Conservation (phyloP, 2,329 filamentous ascomycete species). For the Chrysoporthe cubensis region DNA sequence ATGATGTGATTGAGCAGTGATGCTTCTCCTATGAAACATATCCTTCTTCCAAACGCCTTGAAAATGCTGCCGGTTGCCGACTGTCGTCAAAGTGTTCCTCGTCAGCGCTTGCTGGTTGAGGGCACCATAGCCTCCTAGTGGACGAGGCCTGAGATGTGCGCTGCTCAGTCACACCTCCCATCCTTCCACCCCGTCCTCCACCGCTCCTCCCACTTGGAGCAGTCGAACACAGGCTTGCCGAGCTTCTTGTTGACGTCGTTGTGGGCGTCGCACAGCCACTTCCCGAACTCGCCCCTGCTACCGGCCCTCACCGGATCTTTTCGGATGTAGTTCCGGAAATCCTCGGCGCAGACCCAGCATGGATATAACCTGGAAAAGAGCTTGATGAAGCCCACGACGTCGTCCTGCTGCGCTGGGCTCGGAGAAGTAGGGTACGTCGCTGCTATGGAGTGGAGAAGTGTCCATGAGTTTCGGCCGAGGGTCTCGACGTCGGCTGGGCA, state of each 20-base stretch:
- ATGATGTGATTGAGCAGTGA: conserved; percentile 21
- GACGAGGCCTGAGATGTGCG: background rate
- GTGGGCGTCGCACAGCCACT: conserved; percentile 84
- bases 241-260: conserved; percentile 89
- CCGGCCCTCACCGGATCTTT: conserved; percentile 66
- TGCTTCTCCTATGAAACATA: conserved; percentile 11
- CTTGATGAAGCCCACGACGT: conserved; percentile 77
- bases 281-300: conserved; percentile 71
- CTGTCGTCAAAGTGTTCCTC: background rate
- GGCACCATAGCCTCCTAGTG: background rate
- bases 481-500: conserved; percentile 90
- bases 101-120: background rate
- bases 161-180: conserved; percentile 59
- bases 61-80: conserved; percentile 9
- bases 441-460: conserved; percentile 87
- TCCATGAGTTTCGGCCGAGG: conserved; percentile 90
- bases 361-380: conserved; percentile 89
- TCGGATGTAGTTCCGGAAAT: conserved; percentile 83
- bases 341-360: conserved; percentile 93
- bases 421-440: conserved; percentile 80
- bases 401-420: conserved; percentile 68
- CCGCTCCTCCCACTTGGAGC: conserved; percentile 85
- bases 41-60: conserved; percentile 15
- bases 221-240: conserved; percentile 91
- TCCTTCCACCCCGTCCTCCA: conserved; percentile 90